Evolutionary conservation across 768 basidiomycete species (phyloP).

Genomic region (Pseudohyphozyma bogoriensis): DNA sequence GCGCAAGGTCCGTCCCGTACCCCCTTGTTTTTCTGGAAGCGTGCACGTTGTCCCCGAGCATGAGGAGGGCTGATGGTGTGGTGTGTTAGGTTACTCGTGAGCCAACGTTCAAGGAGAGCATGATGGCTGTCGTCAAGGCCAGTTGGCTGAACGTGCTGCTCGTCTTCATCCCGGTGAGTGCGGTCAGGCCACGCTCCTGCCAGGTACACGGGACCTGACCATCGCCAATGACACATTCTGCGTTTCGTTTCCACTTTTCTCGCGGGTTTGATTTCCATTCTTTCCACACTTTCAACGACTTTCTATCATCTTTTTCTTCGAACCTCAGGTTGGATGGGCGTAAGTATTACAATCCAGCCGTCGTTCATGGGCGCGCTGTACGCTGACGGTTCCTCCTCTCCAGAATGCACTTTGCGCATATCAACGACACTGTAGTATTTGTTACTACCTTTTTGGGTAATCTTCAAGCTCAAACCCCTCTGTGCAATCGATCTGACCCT

Average conservation of each 20-base stretch:
- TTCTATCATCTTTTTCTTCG: no score
- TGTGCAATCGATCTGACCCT: neutral
- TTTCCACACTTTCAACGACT: no score
- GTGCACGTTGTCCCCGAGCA: no score
- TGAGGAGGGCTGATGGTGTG: no score
- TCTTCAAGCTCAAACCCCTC: neutral
- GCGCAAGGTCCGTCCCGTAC: constrained; percentile 9
- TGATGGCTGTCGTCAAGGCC: constrained; percentile 21
- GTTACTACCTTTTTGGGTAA: constrained; percentile 10
- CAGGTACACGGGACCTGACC: neutral
- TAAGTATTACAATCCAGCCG: no score
- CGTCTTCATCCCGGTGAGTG: constrained; percentile 23
- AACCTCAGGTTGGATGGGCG: constrained; percentile 17
- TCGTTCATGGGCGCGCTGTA: no score
- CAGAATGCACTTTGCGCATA: constrained; percentile 4
- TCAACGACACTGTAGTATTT: constrained; percentile 24
- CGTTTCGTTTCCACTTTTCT: no score
- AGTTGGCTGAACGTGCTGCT: constrained; percentile 33
- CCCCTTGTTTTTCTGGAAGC: no score
- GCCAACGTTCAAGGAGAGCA: constrained; percentile 5
- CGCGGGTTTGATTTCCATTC: no score
- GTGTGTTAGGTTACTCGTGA: no score
- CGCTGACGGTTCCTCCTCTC: no score
- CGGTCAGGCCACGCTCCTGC: neutral
- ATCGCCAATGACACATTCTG: no score